Base-by-base conservation (phyloP, 768 basidiomycete genomes). In the Holtermanniella nyarrowii region DNA sequence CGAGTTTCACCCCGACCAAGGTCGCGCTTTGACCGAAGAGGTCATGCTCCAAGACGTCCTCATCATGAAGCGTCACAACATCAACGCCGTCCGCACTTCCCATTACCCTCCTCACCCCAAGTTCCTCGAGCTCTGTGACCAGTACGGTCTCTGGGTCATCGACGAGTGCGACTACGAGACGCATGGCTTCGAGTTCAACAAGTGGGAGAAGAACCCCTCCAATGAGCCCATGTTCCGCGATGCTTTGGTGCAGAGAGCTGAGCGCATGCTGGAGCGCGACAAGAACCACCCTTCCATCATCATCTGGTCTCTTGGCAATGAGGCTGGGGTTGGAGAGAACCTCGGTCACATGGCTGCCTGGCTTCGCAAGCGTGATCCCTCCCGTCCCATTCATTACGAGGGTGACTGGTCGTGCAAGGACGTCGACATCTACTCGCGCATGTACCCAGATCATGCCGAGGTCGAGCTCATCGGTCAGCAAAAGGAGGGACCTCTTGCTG, bases 291-390 rank as follows among this genome's bases (percentile, higher is more conserved):
- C 44, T 20, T 37, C 27, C 12, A 26, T 52, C 18, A 42, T 52
- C n/a, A 46, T 52, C 20, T 52, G 51, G 45, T 46, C 51, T 46
- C n/a, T 52, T 26, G 51, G 51, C n/a, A 52, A 52, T 26, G 51
- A 52, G 26, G 44, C 44, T 24, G 51, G 44, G 14, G 16, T 5
- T 24, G 51, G 51, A 12, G 16, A 23, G 7, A 52, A 52, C 23
- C 46, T 52, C 22, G 51, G 44, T 11, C 4, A 39, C 13, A 52
- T 52, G 51, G 44, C 44, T 18, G 31, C 37, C 7, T 46, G 44
- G 44, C 24, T 41, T 4, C 44, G 51, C 5, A 26, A 25, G 16
- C 51, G 44, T 5, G 51, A 52, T 23, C 44, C 51, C 14, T 20
- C n/a, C 2, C 27, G 51, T n/a, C 51, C 51, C 12, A 47, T 52